These are phyloP conservation scores for Perkinsela sp. DNA, from an alignment of 208 protist species.

Conservation along the genomic window DNA sequence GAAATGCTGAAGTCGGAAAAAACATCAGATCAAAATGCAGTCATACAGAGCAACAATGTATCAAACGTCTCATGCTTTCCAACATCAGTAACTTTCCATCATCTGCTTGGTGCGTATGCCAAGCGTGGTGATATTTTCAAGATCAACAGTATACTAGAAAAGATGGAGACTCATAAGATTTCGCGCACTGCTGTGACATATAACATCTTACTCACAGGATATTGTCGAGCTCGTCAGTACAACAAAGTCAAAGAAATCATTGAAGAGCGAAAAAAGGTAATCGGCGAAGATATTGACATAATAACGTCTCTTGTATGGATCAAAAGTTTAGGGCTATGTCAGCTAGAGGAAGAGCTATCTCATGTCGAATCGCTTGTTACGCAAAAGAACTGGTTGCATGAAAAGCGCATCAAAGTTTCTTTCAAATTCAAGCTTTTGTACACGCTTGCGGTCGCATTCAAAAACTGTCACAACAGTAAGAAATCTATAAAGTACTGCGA, in stretches of 20 bases:
- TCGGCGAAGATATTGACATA: not conserved
- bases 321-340: not conserved
- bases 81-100: constrained; percentile 58
- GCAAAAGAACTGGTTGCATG: not conserved
- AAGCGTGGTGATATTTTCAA: constrained; percentile 55
- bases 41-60: too few relatives aligned
- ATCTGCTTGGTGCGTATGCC: constrained; percentile 62
- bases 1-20: constrained; percentile 17
- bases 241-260: constrained; percentile 45
- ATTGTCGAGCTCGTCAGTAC: constrained; percentile 45
- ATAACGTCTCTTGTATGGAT: not conserved
- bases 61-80: constrained; percentile 9
- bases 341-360: not conserved
- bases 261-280: constrained; percentile 18
- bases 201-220: constrained; percentile 62
- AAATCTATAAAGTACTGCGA: not conserved
- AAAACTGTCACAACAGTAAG: not conserved
- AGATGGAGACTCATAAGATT: constrained; percentile 26
- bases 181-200: constrained; percentile 46
- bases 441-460: not conserved
- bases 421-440: not conserved
- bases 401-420: not conserved
- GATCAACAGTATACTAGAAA: constrained; percentile 31
- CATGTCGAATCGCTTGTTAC: not conserved
- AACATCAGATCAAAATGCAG: constrained; percentile 18